Evolutionary conservation across 164 flowering plant genomes (phyloP), one percentile per base, ranked within the genome.

Genomic region (Umbellularia californica): DNA sequence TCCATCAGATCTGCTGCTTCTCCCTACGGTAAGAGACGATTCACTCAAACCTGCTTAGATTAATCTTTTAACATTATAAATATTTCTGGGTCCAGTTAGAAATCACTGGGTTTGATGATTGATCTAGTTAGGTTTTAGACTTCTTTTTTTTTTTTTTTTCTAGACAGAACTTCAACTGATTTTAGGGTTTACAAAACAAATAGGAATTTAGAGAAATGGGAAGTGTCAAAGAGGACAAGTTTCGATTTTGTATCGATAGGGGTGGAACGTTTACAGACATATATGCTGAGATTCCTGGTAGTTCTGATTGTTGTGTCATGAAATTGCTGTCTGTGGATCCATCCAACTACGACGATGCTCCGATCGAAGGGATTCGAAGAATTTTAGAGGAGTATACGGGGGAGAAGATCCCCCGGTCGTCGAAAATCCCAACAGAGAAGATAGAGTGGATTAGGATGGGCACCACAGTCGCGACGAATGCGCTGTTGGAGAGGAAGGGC

Each of bases 221-320:
- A 58, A 80, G 84, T 79, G 47, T 71, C 3, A 76, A 72, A 30
- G 83, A 79, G 55, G 87, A 82, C 76, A 89, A 87, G 69, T 84
- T 90, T 51, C 84, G 84, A 74, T 88, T 90, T 69, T 90, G 95
- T 75, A 90, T 95, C 10, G 99, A 95, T 75, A 87, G 99, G 83
- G 99, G 99, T 5, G 98, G 99, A 58, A 95, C 99, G 7, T 95
- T 95, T 76, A 95, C 99, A n/a, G 99, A 95, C 82, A 90, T 95
- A 27, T 95, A 95, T 81, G 99, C 98, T 12, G 99, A 95, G 80
- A 79, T 93, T 27, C 98, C 95, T 0, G 96, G 95, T 27, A 84
- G 80, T 64, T 65, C 87, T 0, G 92, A 85, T 72, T 90, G 93
- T 11, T 82, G 79, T 24, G 97, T 92, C 25, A 82, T 92, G 90